A percentile compares a stretch with the other conserved stretches of the same genome.
Evolutionary conservation across 352 stramenopile genomes (phyloP).

Genomic region (Phytophthora hybrid): DNA sequence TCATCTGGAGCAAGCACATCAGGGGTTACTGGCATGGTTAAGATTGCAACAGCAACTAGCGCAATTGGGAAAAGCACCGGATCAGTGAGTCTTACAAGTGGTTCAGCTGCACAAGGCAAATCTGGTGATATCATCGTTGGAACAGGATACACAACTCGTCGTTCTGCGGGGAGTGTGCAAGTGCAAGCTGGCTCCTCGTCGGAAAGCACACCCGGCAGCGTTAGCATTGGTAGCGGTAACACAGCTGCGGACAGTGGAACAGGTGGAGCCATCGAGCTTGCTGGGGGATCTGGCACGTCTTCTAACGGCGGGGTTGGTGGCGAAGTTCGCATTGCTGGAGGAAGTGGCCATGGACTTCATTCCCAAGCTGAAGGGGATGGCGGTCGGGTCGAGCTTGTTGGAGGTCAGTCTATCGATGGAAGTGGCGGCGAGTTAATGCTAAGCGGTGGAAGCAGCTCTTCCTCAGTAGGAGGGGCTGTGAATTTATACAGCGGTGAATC

Average conservation of each 20-base stretch:
- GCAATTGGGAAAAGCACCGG: slow-evolving; percentile 34
- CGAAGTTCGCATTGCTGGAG: slow-evolving; percentile 49
- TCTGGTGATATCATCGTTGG: slow-evolving; percentile 39
- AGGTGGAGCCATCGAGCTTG: slow-evolving; percentile 48
- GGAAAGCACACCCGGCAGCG: slow-evolving; percentile 35
- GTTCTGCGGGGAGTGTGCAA: slow-evolving; percentile 38
- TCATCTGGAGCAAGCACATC: slow-evolving; percentile 45
- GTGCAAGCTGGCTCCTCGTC: slow-evolving; percentile 45
- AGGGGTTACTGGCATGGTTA: slow-evolving; percentile 41
- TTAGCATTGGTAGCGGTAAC: slow-evolving; percentile 49
- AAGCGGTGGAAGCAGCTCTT: slow-evolving; percentile 47
- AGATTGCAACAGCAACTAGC: slow-evolving; percentile 32
- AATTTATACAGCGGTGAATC: slow-evolving; percentile 54
- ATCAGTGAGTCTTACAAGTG: slow-evolving; percentile 40
- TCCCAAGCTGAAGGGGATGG: slow-evolving; percentile 47
- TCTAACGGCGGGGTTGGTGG: slow-evolving; percentile 60
- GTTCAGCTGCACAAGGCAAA: slow-evolving; percentile 29
- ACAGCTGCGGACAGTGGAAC: slow-evolving; percentile 37
- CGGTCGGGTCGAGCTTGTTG: slow-evolving; percentile 41
- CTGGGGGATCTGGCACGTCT: slow-evolving; percentile 53
- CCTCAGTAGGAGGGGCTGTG: slow-evolving; percentile 54
- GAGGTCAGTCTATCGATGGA: slow-evolving; percentile 53
- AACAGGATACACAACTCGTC: slow-evolving; percentile 35
- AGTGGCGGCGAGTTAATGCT: slow-evolving; percentile 46
- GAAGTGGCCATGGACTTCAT: slow-evolving; percentile 44